A percentile compares a stretch with the other conserved stretches of the same genome.
Evolutionary conservation across 352 stramenopile genomes (phyloP).

Genomic region (Phytophthora citrophthora): DNA sequence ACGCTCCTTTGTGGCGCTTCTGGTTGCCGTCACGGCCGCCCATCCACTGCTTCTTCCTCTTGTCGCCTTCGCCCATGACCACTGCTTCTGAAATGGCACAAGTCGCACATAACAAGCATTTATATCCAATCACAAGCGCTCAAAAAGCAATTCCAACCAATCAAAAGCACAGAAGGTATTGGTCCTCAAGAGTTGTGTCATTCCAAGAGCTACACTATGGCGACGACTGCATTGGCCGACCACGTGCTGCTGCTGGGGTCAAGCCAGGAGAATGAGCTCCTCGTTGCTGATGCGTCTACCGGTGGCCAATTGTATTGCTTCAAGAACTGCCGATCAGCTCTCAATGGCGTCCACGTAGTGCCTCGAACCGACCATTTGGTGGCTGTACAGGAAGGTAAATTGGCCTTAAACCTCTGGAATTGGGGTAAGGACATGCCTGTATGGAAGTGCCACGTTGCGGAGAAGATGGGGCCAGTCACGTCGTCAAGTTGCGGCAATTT

Average conservation of each 20-base stretch:
- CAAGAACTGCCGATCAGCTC: constrained; percentile 66
- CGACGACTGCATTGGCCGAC: constrained; percentile 53
- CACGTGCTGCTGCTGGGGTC: constrained; percentile 75
- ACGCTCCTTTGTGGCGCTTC: constrained; percentile 70
- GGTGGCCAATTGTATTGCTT: constrained; percentile 77
- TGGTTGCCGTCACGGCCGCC: constrained; percentile 36
- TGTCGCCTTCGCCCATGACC: constrained; percentile 48
- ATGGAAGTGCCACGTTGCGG: constrained; percentile 78
- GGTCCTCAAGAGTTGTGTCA: constrained; percentile 14
- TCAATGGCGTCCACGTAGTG: constrained; percentile 58
- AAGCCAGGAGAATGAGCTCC: constrained; percentile 69
- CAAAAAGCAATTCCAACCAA: constrained; percentile 15
- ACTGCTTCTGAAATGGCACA: constrained; percentile 16
- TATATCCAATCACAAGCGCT: constrained; percentile 31
- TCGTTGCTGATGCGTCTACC: constrained; percentile 63
- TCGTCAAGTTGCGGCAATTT: constrained; percentile 77
- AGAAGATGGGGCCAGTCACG: constrained; percentile 69
- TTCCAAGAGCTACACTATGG: constrained; percentile 36
- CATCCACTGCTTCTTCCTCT: constrained; percentile 70
- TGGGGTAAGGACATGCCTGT: constrained; percentile 76
- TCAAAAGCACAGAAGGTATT: constrained; percentile 22
- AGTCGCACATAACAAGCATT: neutral
- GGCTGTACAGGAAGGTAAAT: constrained; percentile 69
- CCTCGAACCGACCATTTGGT: constrained; percentile 75
- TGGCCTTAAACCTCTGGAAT: constrained; percentile 66